Percentiles rank a stretch among this genome's conserved stretches.
Evolutionary conservation across 495 filamentous ascomycete species (phyloP).

Genomic region (Terfezia claveryi): DNA sequence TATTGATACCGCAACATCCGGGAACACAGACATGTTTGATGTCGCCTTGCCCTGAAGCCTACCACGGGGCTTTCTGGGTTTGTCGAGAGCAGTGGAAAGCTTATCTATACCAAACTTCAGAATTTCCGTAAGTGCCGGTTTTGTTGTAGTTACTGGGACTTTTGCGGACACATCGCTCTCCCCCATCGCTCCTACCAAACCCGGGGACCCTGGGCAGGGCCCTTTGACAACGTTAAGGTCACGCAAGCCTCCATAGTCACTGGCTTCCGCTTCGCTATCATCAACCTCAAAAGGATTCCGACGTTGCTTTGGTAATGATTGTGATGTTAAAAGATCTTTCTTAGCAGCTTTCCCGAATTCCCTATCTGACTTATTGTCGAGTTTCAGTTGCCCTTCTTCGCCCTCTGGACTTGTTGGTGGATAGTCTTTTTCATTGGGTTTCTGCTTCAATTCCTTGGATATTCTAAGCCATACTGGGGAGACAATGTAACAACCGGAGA

Average conservation of each 20-base stretch:
- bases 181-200: background rate
- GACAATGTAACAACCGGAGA: slow-evolving; percentile 12
- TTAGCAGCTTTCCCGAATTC: too few relatives aligned
- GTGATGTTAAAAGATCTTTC: too few relatives aligned
- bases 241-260: background rate
- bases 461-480: slow-evolving; percentile 12
- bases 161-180: background rate
- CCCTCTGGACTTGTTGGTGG: background rate
- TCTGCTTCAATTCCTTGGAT: slow-evolving; percentile 5
- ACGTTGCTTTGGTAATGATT: background rate
- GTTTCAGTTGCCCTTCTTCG: slow-evolving; percentile 7
- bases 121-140: slow-evolving; percentile 9
- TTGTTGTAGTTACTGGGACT: background rate
- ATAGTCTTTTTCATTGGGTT: slow-evolving; percentile 11
- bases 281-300: background rate
- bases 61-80: slow-evolving; percentile 10
- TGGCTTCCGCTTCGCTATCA: background rate
- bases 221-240: background rate
- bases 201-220: background rate
- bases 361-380: background rate
- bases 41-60: slow-evolving; percentile 16
- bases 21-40: slow-evolving; percentile 6
- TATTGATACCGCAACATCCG: background rate
- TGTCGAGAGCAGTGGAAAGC: slow-evolving; percentile 13
- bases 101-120: slow-evolving; percentile 13